Percentiles rank a stretch among this genome's conserved stretches.
Evolutionary conservation across 148 eudicot genomes (phyloP).

Genomic region (Dianthus caryophyllus): DNA sequence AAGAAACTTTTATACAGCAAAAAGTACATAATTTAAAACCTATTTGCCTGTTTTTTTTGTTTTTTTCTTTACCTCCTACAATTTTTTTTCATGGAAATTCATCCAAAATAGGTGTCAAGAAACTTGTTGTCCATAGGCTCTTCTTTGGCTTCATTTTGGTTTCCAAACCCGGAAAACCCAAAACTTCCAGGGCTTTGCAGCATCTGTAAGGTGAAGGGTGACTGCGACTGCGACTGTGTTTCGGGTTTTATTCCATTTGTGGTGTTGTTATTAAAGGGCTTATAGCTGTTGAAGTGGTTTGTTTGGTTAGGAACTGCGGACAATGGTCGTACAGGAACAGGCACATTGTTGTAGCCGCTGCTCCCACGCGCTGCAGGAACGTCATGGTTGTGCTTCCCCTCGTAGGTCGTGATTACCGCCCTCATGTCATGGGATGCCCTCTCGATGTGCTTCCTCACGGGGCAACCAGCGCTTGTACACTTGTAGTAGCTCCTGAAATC

Average conservation of each 20-base stretch:
- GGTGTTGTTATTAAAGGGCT: conserved; percentile 19
- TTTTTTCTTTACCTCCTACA: conserved; percentile 2
- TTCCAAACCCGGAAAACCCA: conserved; percentile 44
- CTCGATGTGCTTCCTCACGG: conserved; percentile 81
- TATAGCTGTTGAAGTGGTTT: conserved; percentile 25
- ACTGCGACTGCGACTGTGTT: conserved; percentile 33
- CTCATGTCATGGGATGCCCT: conserved; percentile 61
- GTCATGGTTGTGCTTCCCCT: conserved; percentile 78
- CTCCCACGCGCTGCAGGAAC: conserved; percentile 82
- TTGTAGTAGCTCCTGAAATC: conserved; percentile 76
- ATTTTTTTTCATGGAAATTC: conserved; percentile 3
- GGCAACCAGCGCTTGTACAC: conserved; percentile 64
- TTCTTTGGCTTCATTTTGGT: conserved; percentile 44
- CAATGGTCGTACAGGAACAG: conserved; percentile 55
- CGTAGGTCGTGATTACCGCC: conserved; percentile 75
- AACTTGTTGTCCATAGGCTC: conserved; percentile 64
- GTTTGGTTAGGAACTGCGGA: conserved; percentile 31
- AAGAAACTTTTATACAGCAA: conserved; percentile 22
- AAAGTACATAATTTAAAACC: conserved; percentile 25
- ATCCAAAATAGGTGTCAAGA: conserved; percentile 40
- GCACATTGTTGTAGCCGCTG: conserved; percentile 35
- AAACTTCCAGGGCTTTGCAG: conserved; percentile 35
- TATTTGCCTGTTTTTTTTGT: background rate
- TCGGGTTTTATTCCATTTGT: conserved; percentile 19
- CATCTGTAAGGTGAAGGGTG: conserved; percentile 51